Conservation (phyloP, 2,329 filamentous ascomycete genomes). For the Metarhizium robertsii region DNA sequence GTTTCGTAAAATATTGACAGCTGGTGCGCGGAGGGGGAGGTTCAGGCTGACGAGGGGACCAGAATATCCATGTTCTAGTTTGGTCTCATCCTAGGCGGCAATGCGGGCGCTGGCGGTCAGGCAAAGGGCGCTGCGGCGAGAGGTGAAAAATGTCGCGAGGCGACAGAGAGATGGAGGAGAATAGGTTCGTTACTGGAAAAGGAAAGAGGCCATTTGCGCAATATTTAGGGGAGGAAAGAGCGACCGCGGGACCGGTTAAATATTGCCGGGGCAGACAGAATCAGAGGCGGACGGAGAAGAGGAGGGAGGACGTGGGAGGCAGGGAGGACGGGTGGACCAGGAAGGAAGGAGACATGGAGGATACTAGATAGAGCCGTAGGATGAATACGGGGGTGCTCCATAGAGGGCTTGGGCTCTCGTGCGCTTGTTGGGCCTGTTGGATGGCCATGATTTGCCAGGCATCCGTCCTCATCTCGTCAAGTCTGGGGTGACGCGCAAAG, state of each 20-base stretch:
- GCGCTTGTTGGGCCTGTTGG: no score
- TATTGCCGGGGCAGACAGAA: not conserved
- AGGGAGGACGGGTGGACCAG: not conserved
- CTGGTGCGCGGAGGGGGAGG: not conserved
- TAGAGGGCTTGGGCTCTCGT: no score
- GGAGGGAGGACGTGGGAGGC: not conserved
- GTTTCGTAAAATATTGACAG: not conserved
- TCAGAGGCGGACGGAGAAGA: not conserved
- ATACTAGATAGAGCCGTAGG: no score
- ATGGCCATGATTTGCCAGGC: no score
- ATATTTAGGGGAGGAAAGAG: not conserved
- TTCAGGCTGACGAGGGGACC: not conserved
- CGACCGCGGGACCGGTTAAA: not conserved
- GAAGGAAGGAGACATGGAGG: not conserved
- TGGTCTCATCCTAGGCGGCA: not conserved
- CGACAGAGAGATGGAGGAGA: not conserved
- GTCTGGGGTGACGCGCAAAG: no score
- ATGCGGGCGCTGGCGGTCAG: not conserved
- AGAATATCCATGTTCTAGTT: not conserved
- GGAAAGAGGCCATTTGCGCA: slow-evolving; percentile 6
- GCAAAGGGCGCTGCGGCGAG: not conserved
- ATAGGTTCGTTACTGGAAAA: slow-evolving; percentile 4
- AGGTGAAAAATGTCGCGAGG: not conserved
- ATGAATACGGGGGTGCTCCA: no score
- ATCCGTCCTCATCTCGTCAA: no score